A percentile compares a stretch with the other conserved stretches of the same genome.
phyloP scores from a whole-genome alignment of 768 basidiomycete species.

The Psilocybe cubensis region DNA sequence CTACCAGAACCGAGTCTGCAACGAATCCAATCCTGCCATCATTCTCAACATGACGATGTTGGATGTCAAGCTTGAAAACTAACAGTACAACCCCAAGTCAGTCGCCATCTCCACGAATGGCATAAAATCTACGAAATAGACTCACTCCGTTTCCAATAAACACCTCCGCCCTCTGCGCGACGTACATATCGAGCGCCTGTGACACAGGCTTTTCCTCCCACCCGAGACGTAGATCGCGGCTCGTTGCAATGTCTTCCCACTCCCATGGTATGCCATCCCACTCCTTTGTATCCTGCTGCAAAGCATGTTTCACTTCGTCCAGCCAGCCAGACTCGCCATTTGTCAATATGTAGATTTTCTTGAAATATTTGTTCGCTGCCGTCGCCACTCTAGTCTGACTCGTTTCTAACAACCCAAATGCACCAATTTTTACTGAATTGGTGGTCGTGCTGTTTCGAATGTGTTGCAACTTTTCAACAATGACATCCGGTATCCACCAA shows the following conservation, averaged over 20 bases:
- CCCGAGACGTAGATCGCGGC: constrained; percentile 53
- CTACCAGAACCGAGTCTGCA: constrained; percentile 37
- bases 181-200: constrained; percentile 70
- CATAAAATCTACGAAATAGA: constrained; percentile 15
- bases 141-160: constrained; percentile 75
- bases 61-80: constrained; percentile 43
- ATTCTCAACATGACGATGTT: constrained; percentile 38
- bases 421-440: no score
- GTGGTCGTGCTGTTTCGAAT: no score
- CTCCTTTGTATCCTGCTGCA: constrained; percentile 12
- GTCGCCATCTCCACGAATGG: no score
- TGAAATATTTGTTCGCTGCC: constrained; percentile 28
- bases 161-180: constrained; percentile 63
- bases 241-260: constrained; percentile 57
- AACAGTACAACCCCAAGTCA: no score
- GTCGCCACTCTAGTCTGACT: background rate
- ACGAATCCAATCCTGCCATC: constrained; percentile 29
- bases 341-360: constrained; percentile 64
- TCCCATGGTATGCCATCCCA: constrained; percentile 23
- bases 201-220: constrained; percentile 60
- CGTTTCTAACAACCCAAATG: no score
- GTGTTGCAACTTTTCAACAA: no score
- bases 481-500: background rate
- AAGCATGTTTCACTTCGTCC: constrained; percentile 27
- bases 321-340: constrained; percentile 61